These are phyloP conservation scores for Colletotrichum spaethianum DNA, from an alignment of 2,329 filamentous ascomycete species.

Conservation along the genomic window DNA sequence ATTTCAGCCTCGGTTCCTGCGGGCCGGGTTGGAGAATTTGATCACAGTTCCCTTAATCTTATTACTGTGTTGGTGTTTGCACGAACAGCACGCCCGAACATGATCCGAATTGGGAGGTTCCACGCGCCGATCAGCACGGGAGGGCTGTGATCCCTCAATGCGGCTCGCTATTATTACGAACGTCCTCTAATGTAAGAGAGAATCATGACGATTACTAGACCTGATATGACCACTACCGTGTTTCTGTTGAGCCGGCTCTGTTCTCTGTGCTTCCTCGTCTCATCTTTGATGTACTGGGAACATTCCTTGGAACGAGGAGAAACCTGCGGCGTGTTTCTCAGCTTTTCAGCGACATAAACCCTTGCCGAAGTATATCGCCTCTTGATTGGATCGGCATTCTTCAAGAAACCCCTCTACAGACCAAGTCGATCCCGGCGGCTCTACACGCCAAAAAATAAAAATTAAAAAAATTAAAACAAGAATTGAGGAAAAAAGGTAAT, in stretches of 20 bases:
- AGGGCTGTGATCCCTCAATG: conserved; percentile 25
- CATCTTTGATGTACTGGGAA: neutral
- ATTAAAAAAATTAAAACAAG: too few relatives aligned
- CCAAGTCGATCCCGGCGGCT: neutral
- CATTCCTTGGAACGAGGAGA: neutral
- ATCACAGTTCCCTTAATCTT: neutral
- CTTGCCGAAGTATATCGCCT: neutral
- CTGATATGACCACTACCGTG: neutral
- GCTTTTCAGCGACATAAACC: neutral
- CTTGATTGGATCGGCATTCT: neutral
- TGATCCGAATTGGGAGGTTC: conserved; percentile 9
- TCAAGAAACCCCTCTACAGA: too few relatives aligned
- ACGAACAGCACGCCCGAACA: neutral
- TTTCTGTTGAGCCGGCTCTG: neutral
- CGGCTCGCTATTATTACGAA: neutral
- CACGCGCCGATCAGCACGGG: conserved; percentile 21
- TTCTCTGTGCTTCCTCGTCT: neutral
- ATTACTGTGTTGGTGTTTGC: neutral
- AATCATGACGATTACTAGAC: too few relatives aligned
- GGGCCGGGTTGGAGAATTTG: neutral
- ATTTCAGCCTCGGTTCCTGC: too few relatives aligned
- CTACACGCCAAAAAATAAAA: neutral
- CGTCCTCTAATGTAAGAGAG: too few relatives aligned
- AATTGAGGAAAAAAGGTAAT: neutral
- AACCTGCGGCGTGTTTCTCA: neutral